Percentiles rank a stretch among this genome's conserved stretches.
phyloP scores from a whole-genome alignment of 2,329 filamentous ascomycete species.

The Hypomyces rosellus region DNA sequence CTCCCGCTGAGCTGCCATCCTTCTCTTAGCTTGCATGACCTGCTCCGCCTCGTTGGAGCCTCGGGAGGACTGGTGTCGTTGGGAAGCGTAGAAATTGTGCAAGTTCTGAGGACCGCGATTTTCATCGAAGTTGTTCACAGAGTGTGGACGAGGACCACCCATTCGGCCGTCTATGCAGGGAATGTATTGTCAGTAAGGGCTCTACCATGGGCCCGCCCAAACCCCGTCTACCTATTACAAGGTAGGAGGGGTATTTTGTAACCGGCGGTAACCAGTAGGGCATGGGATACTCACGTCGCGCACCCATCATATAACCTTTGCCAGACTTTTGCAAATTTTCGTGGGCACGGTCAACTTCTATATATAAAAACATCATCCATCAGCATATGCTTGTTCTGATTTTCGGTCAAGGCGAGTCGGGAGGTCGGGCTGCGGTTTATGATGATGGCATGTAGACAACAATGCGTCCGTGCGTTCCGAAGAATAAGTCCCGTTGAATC shows the following conservation, averaged over 20 bases:
- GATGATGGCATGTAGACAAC: no score
- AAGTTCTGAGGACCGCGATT: constrained; percentile 64
- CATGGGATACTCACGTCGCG: constrained; percentile 70
- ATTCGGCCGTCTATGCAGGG: constrained; percentile 60
- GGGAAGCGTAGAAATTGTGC: constrained; percentile 89
- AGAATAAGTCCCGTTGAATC: not conserved
- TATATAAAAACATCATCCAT: constrained; percentile 31
- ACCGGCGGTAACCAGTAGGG: not conserved
- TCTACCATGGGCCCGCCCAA: constrained; percentile 5
- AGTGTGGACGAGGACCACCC: constrained; percentile 69
- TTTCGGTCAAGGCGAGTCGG: no score
- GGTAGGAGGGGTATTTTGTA: not conserved
- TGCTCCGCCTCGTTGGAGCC: constrained; percentile 88
- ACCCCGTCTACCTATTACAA: constrained; percentile 4
- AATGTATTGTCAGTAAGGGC: constrained; percentile 5
- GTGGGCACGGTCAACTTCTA: constrained; percentile 92
- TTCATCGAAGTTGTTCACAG: constrained; percentile 75
- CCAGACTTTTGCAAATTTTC: constrained; percentile 96
- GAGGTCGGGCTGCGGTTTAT: no score
- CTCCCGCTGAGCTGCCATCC: constrained; percentile 98
- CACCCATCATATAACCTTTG: constrained; percentile 71
- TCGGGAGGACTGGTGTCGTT: constrained; percentile 83
- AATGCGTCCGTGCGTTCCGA: no score
- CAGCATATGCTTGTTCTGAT: constrained; percentile 1
- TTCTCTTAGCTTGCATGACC: constrained; percentile 98